These are phyloP conservation scores for Cokeromyces recurvatus DNA, from an alignment of 371 early-diverging fungal species.

Conservation along the genomic window DNA sequence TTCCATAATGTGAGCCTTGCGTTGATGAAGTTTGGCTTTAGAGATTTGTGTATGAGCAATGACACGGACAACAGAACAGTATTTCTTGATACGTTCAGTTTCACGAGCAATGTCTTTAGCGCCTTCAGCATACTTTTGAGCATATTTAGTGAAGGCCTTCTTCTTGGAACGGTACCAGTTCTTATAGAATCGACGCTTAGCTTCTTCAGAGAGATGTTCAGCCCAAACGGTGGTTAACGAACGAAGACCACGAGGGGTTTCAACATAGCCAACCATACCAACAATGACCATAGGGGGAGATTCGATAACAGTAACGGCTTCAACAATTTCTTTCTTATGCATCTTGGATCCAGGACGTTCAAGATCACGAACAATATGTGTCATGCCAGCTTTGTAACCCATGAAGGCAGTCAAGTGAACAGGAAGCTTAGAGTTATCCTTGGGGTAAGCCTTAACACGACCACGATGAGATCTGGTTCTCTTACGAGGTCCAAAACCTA, in stretches of 20 bases:
- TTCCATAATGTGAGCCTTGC: constrained; percentile 99
- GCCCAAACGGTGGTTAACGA: constrained; percentile 99
- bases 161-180: constrained; percentile 99
- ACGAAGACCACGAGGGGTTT: constrained; percentile 98
- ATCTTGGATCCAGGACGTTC: constrained; percentile 97
- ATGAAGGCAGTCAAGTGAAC: constrained; percentile 99
- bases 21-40: constrained; percentile 95
- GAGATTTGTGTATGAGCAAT: constrained; percentile 98
- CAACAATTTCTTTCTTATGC: constrained; percentile 99
- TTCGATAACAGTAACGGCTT: constrained; percentile 99
- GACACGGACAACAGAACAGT: constrained; percentile 97
- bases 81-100: constrained; percentile 98
- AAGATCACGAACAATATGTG: constrained; percentile 98
- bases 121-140: constrained; percentile 92
- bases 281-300: constrained; percentile 98
- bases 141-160: constrained; percentile 98
- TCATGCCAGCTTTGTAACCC: constrained; percentile 99
- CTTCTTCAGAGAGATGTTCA: constrained; percentile 97
- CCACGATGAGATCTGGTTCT: constrained; percentile 95
- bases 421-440: constrained; percentile 94
- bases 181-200: constrained; percentile 99
- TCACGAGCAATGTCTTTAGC: constrained; percentile 90
- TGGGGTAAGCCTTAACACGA: constrained; percentile 98
- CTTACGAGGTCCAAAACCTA: constrained; percentile 99
- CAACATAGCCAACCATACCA: constrained; percentile 99